These are phyloP conservation scores for Phytophthora fragariae DNA, from an alignment of 352 stramenopile species.

Conservation along the genomic window DNA sequence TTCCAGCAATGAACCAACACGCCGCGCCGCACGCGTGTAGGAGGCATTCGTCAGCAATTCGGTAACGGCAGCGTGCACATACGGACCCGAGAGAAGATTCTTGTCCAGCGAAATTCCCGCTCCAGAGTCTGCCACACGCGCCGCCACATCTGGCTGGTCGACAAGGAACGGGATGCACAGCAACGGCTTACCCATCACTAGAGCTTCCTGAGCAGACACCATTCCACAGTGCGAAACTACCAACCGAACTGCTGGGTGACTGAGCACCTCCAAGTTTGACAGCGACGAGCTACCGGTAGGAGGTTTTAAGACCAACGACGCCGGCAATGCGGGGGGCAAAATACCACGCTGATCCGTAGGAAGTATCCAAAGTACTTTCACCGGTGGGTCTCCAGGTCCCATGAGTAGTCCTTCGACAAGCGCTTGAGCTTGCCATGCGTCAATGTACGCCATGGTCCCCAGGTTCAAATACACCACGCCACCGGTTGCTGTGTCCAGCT, in stretches of 20 bases:
- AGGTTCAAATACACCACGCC: constrained; percentile 82
- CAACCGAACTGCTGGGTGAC: constrained; percentile 61
- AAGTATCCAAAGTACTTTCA: constrained; percentile 84
- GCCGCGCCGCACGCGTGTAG: constrained; percentile 51
- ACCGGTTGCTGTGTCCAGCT: constrained; percentile 20
- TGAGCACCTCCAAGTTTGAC: constrained; percentile 72
- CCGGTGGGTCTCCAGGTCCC: constrained; percentile 40
- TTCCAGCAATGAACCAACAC: constrained; percentile 64
- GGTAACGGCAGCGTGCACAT: constrained; percentile 61
- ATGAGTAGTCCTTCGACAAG: constrained; percentile 73
- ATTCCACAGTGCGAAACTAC: constrained; percentile 92
- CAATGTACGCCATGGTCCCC: constrained; percentile 83
- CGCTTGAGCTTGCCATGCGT: constrained; percentile 79
- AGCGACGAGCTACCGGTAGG: constrained; percentile 62
- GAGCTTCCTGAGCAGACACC: constrained; percentile 81
- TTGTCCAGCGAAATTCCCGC: constrained; percentile 80
- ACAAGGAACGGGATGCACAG: constrained; percentile 91
- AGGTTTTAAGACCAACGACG: constrained; percentile 71
- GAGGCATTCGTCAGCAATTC: constrained; percentile 60
- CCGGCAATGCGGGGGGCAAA: constrained; percentile 57
- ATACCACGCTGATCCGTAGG: constrained; percentile 76
- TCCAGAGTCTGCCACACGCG: constrained; percentile 77
- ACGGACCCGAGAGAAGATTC: constrained; percentile 60
- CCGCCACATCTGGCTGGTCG: constrained; percentile 87
- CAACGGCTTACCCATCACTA: constrained; percentile 82